A percentile compares a stretch with the other conserved stretches of the same genome.
Evolutionary conservation across 257 asterid genomes (phyloP).

Genomic region (Mentha longifolia): DNA sequence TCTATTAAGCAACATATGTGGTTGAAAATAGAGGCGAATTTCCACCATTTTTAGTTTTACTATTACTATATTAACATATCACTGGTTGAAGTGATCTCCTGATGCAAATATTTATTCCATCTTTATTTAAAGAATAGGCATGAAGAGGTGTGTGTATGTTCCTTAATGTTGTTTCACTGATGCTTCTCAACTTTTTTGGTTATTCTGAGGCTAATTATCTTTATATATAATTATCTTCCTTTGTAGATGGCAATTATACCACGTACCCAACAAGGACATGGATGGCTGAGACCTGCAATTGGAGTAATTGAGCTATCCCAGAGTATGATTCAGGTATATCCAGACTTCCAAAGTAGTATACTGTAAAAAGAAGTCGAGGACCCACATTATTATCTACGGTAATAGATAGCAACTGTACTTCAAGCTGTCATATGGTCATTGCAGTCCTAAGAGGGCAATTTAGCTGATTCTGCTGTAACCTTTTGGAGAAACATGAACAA

Average conservation of each 20-base stretch:
- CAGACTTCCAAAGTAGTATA: conserved; percentile 12
- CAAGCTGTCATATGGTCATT: background rate
- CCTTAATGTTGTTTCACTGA: conserved; percentile 13
- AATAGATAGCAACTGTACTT: conserved; percentile 11
- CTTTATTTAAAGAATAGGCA: background rate
- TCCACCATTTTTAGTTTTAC: background rate
- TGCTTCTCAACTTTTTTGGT: conserved; percentile 15
- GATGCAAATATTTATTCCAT: background rate
- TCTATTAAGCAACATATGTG: conserved; percentile 13
- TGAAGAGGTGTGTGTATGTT: background rate
- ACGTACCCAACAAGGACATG: conserved; percentile 84
- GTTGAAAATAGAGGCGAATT: conserved; percentile 23
- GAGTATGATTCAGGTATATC: conserved; percentile 83
- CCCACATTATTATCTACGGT: conserved; percentile 18
- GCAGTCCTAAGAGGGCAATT: background rate
- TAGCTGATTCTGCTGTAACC: background rate
- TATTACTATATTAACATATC: conserved; percentile 3
- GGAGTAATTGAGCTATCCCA: conserved; percentile 97
- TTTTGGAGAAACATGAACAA: conserved; percentile 5
- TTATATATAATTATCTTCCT: conserved; percentile 23
- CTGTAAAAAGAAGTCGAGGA: conserved; percentile 25
- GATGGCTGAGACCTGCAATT: conserved; percentile 99
- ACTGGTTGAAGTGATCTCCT: conserved; percentile 1
- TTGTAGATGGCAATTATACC: conserved; percentile 93
- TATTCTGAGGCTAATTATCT: background rate